Base-by-base conservation (phyloP, 1,284 basidiomycete species). In the Apiotrichum sp. region DNA sequence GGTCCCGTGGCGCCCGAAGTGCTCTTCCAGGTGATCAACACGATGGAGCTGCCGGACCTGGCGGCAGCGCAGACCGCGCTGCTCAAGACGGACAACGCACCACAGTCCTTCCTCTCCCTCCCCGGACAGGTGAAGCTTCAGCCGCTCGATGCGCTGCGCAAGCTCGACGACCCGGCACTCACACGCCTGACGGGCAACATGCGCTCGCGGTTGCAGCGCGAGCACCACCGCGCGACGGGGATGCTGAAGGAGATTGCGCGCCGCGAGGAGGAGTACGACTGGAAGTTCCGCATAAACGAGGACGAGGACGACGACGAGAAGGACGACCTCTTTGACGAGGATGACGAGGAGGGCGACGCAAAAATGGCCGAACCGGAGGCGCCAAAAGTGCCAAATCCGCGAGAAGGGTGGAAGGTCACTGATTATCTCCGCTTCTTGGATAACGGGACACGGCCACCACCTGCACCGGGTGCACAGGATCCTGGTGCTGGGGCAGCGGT, bases 361-460 rank as follows among this genome's bases (percentile, higher is more conserved):
- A 55, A 52, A 53, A 50, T 55, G 34, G 59, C 58, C 4, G 50
- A 44, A 7, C 59, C 55, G 41, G 57, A 57, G 33, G 31, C 52
- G 34, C 63, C 62, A 11, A 41, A 41, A 16, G 6, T 41, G 10
- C 40, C 40, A 3, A 65, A 71, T 35, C 65, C 64, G 33, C 57
- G 62, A 32, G 56, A 57, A 40, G 63, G 63, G 29, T 74, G 72
- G 72, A 57, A 39, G 16, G 16, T 70, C 4, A 55, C 47, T 2
- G 72, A 74, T 44, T 74, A 69, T 49, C 52, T 71, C 10, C 41
- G 50, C n/a, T 65, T 63, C 48, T 60, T 74, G 55, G 72, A 74
- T 47, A 58, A 57, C 3, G 72, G 72, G 33, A 35, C 38, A 14
- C 35, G 36, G 34, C 52, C 52, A 3, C 36, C 6, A 6, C 10